Evolutionary conservation across 2,329 filamentous ascomycete species (phyloP).

Genomic region (Aureobasidium sp.): DNA sequence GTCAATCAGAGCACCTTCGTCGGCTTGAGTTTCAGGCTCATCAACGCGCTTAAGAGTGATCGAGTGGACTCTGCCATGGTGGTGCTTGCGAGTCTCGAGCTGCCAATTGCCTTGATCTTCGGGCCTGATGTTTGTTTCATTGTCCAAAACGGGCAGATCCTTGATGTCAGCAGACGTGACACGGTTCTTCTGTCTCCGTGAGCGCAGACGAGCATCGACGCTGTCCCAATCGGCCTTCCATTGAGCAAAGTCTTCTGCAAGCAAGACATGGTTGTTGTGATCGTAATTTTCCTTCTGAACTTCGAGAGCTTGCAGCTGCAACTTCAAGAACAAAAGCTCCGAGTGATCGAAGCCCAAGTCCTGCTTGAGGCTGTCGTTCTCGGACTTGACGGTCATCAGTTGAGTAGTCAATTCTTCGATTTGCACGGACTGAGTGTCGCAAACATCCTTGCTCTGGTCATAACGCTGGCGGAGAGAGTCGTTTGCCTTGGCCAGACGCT

Average conservation of each 20-base stretch:
- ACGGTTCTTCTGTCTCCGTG: constrained; percentile 26
- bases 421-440: constrained; percentile 25
- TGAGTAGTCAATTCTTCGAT: constrained; percentile 28
- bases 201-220: constrained; percentile 27
- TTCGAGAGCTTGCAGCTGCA: constrained; percentile 34
- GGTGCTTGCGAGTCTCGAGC: constrained; percentile 17
- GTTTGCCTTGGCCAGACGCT: constrained; percentile 25
- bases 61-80: constrained; percentile 16
- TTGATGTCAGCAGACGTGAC: constrained; percentile 19
- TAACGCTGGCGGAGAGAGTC: constrained; percentile 28
- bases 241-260: constrained; percentile 28
- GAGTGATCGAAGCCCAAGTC: constrained; percentile 34
- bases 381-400: constrained; percentile 27
- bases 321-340: constrained; percentile 33
- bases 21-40: constrained; percentile 15
- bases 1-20: constrained; percentile 11
- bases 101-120: constrained; percentile 18
- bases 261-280: constrained; percentile 19
- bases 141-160: constrained; percentile 1
- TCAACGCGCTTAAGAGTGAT: constrained; percentile 19
- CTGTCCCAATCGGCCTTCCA: constrained; percentile 32
- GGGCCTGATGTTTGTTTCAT: constrained; percentile 1
- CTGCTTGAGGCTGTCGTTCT: constrained; percentile 32
- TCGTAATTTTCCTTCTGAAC: constrained; percentile 24
- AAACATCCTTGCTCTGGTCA: constrained; percentile 27